Evolutionary conservation across 1,284 basidiomycete species (phyloP), one percentile per base, ranked within the genome.

Genomic region (Ustilago shanxiensis): DNA sequence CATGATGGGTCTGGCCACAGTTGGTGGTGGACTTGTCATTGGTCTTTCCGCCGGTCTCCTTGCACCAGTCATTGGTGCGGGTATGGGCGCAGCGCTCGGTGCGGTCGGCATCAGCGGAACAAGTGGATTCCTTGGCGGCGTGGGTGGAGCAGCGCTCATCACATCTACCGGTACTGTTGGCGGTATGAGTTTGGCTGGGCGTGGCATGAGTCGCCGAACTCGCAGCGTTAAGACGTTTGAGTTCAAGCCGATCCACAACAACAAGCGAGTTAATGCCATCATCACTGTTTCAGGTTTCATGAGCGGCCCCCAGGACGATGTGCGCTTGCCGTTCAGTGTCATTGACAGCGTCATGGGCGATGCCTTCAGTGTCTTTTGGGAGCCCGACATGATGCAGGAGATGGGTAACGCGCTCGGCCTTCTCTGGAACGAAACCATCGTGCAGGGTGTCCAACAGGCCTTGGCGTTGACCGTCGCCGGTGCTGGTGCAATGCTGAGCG

Each of bases 301-400:
- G 70, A 81, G 67, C 45, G 84, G 84, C 24, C 50, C 77, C 2
- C 77, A 78, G 52, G 84, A 86, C 64, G 84, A 86, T 35, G 79
- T 80, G 7, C 69, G 83, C 33, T 54, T 86, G 55, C 84, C 84
- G 1, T 86, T 83, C 72, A 81, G 83, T 60, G 83, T 86, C 52
- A 80, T 86, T 47, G 84, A 86, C 63, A 80, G 79, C 39, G 73
- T 86, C 41, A 85, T 86, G 84, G 84, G 84, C 54, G 84, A 86
- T 50, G 74, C 66, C 14, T 86, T 86, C 61, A 79, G 78, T 44
- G 78, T 86, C 3, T 65, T 85, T 39, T 86, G 84, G 84, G 84
- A 86, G 64, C 84, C 84, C 1, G 83, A 86, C 52, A 86, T 86
- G 84, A 86, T 86, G 84, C 79, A 80, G 45, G 84, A 86, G 53